Evolutionary conservation across 164 flowering plant species (phyloP).

Genomic region (Macadamia tetraphylla): DNA sequence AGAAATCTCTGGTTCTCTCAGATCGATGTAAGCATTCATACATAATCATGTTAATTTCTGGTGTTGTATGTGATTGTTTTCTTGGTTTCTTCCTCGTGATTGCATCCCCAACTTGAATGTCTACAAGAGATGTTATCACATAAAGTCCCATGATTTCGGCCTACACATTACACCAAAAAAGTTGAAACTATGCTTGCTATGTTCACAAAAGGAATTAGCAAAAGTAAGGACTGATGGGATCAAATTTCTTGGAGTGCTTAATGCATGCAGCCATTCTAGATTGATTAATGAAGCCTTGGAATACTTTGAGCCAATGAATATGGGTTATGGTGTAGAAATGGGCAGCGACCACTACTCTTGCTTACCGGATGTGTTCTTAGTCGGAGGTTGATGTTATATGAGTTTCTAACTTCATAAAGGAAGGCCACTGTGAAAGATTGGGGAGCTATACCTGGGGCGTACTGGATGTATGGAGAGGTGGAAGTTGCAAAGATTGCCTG

Average conservation of each 20-base stretch:
- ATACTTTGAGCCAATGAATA: constrained; percentile 38
- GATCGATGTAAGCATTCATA: too few species aligned
- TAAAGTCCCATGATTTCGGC: constrained; percentile 73
- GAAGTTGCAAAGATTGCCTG: constrained; percentile 63
- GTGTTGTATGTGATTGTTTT: too few species aligned
- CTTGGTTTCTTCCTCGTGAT: too few species aligned
- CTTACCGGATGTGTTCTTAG: constrained; percentile 58
- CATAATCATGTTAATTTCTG: too few species aligned
- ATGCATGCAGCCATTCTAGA: constrained; percentile 76
- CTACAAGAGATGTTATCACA: constrained; percentile 56
- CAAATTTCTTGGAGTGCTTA: constrained; percentile 56
- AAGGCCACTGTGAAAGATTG: constrained; percentile 63
- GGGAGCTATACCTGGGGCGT: constrained; percentile 75
- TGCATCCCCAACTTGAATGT: constrained; percentile 13
- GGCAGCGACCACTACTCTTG: constrained; percentile 57
- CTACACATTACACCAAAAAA: constrained; percentile 54
- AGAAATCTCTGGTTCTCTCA: too few species aligned
- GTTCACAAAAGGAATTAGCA: constrained; percentile 52
- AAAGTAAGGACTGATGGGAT: constrained; percentile 54
- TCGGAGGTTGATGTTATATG: constrained; percentile 56
- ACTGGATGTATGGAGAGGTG: constrained; percentile 59
- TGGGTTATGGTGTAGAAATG: constrained; percentile 36
- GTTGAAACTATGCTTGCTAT: constrained; percentile 35
- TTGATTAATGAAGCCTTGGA: constrained; percentile 53
- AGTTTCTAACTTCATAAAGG: constrained; percentile 50